A percentile compares a stretch with the other conserved stretches of the same genome.
These are phyloP conservation scores for Picochlorum sp. DNA, from an alignment of 139 green algal species.

Conservation along the genomic window DNA sequence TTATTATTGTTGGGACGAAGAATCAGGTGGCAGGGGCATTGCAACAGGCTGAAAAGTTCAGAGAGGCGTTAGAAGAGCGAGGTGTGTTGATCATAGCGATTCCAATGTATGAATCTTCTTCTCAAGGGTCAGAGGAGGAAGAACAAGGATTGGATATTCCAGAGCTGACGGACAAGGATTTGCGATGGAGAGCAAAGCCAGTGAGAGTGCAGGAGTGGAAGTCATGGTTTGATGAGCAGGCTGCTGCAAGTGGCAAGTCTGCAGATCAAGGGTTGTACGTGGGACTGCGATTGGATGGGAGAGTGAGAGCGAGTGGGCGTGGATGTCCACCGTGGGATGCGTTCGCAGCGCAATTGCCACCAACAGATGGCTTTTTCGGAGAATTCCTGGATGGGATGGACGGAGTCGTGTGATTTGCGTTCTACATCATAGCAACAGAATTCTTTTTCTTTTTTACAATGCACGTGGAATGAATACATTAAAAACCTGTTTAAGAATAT, in stretches of 20 bases:
- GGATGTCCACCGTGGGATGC: slow-evolving; percentile 50
- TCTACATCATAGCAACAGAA: too few relatives aligned
- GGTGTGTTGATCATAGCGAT: slow-evolving; percentile 68
- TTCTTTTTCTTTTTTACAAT: background rate
- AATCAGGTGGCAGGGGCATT: slow-evolving; percentile 49
- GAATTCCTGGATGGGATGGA: slow-evolving; percentile 73
- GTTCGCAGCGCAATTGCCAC: slow-evolving; percentile 52
- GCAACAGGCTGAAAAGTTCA: slow-evolving; percentile 46
- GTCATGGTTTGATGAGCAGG: slow-evolving; percentile 65
- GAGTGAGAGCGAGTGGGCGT: slow-evolving; percentile 54
- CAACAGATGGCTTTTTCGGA: slow-evolving; percentile 43
- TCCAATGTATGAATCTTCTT: slow-evolving; percentile 39
- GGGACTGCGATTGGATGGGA: slow-evolving; percentile 62
- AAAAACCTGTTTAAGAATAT: slow-evolving; percentile 67
- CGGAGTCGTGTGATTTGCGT: slow-evolving; percentile 14
- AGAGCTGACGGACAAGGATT: background rate
- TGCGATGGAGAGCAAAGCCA: slow-evolving; percentile 46
- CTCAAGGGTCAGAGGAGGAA: background rate
- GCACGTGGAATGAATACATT: slow-evolving; percentile 47
- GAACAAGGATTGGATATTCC: background rate
- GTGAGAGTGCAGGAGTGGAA: slow-evolving; percentile 40
- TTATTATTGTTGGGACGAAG: slow-evolving; percentile 53
- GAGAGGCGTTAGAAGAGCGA: slow-evolving; percentile 44
- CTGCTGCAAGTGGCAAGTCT: slow-evolving; percentile 25
- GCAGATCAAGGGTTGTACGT: slow-evolving; percentile 52